Percentiles rank a stretch among this genome's conserved stretches.
Conservation (phyloP, 345 rosid genomes). For the Gossypioides kirkii region DNA sequence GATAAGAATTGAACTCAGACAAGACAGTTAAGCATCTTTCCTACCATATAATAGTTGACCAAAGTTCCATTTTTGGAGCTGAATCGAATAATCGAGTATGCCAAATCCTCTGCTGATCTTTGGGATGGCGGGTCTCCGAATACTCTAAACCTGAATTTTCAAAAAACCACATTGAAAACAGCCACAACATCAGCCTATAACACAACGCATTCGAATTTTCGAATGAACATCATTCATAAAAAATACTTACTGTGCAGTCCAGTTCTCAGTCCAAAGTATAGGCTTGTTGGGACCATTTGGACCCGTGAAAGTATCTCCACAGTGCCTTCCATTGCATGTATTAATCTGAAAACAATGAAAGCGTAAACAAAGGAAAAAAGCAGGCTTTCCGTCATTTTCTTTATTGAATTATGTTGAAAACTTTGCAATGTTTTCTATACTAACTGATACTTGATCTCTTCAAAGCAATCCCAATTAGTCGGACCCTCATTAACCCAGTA, state of each 20-base stretch:
- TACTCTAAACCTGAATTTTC: constrained; percentile 48
- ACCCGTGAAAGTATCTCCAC: constrained; percentile 91
- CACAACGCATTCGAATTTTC: background rate
- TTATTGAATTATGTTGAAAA: too few species aligned
- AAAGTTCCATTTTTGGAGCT: constrained; percentile 79
- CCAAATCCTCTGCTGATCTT: constrained; percentile 79
- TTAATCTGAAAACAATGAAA: constrained; percentile 51
- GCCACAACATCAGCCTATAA: background rate
- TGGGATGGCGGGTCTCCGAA: constrained; percentile 75
- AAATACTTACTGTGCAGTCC: constrained; percentile 83
- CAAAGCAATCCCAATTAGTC: background rate
- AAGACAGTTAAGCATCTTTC: background rate
- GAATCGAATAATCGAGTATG: constrained; percentile 72
- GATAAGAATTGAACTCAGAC: background rate
- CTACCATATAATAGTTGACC: constrained; percentile 89
- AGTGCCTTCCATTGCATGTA: constrained; percentile 94
- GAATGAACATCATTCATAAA: background rate
- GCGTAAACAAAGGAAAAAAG: background rate
- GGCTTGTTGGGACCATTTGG: constrained; percentile 86
- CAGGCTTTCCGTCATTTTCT: too few species aligned
- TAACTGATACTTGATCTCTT: background rate
- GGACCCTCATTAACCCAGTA: too few species aligned
- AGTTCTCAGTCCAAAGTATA: constrained; percentile 87
- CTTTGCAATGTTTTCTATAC: background rate
- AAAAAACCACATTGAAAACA: background rate